Conservation (phyloP, 73 alveolate genomes). For the Paramecium biaurelia region DNA sequence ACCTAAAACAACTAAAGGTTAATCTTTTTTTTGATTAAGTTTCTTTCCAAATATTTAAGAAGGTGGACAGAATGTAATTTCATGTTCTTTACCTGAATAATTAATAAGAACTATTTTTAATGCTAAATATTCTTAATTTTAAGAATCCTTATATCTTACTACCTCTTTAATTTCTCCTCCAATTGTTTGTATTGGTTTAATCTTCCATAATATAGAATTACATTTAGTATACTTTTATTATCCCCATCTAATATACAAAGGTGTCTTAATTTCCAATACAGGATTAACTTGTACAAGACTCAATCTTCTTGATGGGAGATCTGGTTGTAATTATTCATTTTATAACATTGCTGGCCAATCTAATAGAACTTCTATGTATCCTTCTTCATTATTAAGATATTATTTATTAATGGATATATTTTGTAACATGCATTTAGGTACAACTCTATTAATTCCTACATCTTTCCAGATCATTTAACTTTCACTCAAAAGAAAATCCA, state of each 20-base stretch:
- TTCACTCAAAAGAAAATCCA: not conserved
- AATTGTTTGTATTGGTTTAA: not conserved
- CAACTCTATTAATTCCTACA: not conserved
- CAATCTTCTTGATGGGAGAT: not conserved
- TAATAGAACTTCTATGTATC: not conserved
- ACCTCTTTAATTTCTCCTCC: not conserved
- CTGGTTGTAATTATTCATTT: not conserved
- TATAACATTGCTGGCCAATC: constrained; percentile 7
- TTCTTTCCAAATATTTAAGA: not conserved
- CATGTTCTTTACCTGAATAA: not conserved
- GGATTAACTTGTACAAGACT: not conserved
- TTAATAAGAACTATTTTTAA: not conserved
- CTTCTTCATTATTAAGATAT: not conserved
- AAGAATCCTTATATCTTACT: not conserved
- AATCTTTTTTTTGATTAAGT: not conserved
- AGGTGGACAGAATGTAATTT: not conserved
- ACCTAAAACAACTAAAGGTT: not conserved
- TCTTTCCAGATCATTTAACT: not conserved
- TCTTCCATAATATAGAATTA: not conserved
- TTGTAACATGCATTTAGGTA: not conserved
- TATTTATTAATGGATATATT: not conserved
- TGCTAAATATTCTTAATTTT: not conserved
- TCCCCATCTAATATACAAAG: not conserved
- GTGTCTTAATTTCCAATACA: not conserved
- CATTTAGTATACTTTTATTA: not conserved